Evolutionary conservation across 257 asterid species (phyloP).

Genomic region (Paraleonurus japonicus): DNA sequence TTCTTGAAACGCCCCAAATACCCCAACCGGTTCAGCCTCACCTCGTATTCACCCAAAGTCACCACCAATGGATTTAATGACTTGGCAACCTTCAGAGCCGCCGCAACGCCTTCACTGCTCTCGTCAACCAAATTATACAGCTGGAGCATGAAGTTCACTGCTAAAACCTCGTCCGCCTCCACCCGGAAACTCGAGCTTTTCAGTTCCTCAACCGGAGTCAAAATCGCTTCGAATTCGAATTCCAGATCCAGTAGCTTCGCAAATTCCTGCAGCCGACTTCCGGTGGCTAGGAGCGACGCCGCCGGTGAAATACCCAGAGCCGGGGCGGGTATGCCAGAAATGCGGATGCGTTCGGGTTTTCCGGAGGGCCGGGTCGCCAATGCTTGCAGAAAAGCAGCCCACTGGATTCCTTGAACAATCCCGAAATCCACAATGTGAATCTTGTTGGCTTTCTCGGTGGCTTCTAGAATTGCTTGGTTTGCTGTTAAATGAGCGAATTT

Average conservation of each 20-base stretch:
- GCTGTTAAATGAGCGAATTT: conserved; percentile 91
- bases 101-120: conserved; percentile 46
- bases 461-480: conserved; percentile 89
- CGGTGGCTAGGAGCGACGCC: conserved; percentile 71
- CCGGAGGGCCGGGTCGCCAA: conserved; percentile 85
- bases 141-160: conserved; percentile 91
- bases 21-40: conserved; percentile 62
- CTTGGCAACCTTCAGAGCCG: conserved; percentile 68
- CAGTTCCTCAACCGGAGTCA: conserved; percentile 61
- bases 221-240: conserved; percentile 73
- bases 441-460: conserved; percentile 55
- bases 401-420: conserved; percentile 87
- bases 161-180: conserved; percentile 63
- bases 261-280: conserved; percentile 76
- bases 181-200: conserved; percentile 53
- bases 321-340: conserved; percentile 90
- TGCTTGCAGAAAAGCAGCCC: conserved; percentile 99
- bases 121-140: conserved; percentile 68
- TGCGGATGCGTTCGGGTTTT: conserved; percentile 66
- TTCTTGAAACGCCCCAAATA: conserved; percentile 65
- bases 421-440: conserved; percentile 96
- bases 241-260: conserved; percentile 80
- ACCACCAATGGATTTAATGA: conserved; percentile 76
- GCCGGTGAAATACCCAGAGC: conserved; percentile 61
- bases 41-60: conserved; percentile 85